Conservation (phyloP, 2,329 filamentous ascomycete species). For the Verruconis gallopava region DNA sequence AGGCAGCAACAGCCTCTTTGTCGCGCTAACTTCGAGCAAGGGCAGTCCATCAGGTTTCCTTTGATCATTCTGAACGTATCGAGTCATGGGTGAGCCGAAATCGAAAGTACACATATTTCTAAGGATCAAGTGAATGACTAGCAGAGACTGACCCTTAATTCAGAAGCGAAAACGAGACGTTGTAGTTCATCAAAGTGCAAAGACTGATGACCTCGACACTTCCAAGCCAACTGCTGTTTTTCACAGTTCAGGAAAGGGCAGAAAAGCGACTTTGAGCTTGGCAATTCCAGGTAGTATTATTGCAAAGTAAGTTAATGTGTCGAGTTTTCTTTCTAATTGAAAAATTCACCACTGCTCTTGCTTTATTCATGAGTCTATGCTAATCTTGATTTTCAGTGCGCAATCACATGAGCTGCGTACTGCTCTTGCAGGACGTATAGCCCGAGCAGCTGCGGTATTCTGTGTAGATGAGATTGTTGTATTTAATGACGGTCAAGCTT, state of each 20-base stretch:
- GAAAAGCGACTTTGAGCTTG: conserved; percentile 63
- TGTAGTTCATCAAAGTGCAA: conserved; percentile 8
- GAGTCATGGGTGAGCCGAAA: no score
- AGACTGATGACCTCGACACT: conserved; percentile 33
- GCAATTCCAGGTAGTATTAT: conserved; percentile 69
- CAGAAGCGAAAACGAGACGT: conserved; percentile 10
- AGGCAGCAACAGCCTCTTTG: no score
- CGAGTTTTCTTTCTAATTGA: conserved; percentile 9
- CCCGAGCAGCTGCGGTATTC: conserved; percentile 71
- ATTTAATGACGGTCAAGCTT: conserved; percentile 51
- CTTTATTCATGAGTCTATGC: conserved; percentile 9
- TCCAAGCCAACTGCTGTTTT: conserved; percentile 60
- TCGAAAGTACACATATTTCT: no score
- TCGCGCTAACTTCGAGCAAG: no score
- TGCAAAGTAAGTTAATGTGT: conserved; percentile 43
- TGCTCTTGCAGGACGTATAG: conserved; percentile 58
- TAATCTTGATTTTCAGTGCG: conserved; percentile 39
- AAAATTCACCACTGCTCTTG: neutral
- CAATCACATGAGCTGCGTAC: conserved; percentile 65
- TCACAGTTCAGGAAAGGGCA: conserved; percentile 44
- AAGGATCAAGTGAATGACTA: no score
- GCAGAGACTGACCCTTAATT: neutral
- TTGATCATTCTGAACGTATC: no score
- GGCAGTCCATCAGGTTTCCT: no score
- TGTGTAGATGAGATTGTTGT: conserved; percentile 73